phyloP scores from a whole-genome alignment of 2,329 filamentous ascomycete species.

The Penicillium sp. region DNA sequence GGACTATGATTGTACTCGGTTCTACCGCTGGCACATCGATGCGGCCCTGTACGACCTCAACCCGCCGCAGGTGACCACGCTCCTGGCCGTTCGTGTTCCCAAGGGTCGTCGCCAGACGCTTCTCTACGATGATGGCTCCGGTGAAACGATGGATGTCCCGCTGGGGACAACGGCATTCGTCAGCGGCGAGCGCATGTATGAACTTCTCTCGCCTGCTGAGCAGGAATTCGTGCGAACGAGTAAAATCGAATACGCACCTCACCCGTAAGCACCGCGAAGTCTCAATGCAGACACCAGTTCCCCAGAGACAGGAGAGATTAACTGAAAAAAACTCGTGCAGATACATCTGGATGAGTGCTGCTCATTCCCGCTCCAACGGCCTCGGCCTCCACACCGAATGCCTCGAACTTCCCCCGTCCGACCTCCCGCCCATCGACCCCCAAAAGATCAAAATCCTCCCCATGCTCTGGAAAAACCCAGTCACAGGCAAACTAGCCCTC shows the following conservation, averaged over 20 bases:
- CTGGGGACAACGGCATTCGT: slow-evolving; percentile 77
- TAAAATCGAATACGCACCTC: slow-evolving; percentile 72
- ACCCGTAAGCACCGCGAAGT: slow-evolving; percentile 55
- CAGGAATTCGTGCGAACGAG: slow-evolving; percentile 68
- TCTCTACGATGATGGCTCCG: slow-evolving; percentile 71
- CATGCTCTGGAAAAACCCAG: slow-evolving; percentile 76
- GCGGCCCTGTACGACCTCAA: slow-evolving; percentile 74
- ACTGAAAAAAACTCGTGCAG: slow-evolving; percentile 7
- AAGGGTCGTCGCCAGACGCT: slow-evolving; percentile 65
- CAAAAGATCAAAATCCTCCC: slow-evolving; percentile 69
- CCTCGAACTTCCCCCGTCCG: slow-evolving; percentile 59
- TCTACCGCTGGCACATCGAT: slow-evolving; percentile 82
- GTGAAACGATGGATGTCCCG: slow-evolving; percentile 66
- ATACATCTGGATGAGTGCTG: slow-evolving; percentile 74
- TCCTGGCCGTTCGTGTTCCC: slow-evolving; percentile 74
- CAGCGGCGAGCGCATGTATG: slow-evolving; percentile 70
- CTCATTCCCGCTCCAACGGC: slow-evolving; percentile 67
- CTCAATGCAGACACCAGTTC: background rate
- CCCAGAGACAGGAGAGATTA: background rate
- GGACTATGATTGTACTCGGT: slow-evolving; percentile 59
- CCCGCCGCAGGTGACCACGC: slow-evolving; percentile 71
- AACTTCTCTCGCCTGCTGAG: slow-evolving; percentile 64
- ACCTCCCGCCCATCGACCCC: slow-evolving; percentile 67
- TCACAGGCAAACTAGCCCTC: slow-evolving; percentile 67
- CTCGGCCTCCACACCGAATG: slow-evolving; percentile 70